Base-by-base conservation (phyloP, 208 protist species). In the Naegleria fowleri region DNA sequence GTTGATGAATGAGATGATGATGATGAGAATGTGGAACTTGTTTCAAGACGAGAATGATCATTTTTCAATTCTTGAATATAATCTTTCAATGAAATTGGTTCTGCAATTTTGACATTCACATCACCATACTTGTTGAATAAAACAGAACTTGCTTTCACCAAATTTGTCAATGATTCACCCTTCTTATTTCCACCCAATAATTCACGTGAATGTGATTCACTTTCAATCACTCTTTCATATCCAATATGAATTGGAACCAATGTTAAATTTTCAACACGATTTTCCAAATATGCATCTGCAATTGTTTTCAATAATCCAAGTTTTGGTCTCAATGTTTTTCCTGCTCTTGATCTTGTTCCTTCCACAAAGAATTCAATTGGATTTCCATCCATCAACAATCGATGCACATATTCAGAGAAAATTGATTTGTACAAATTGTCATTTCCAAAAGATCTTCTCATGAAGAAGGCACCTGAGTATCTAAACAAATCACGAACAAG, bases 381-480 rank as follows among this genome's bases (percentile, higher is more conserved):
- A 51, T 93, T 93, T 15, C 92, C 90, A 39, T 92, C 91, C 55
- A 92, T 92, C 51, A 96, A 94, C 16, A 98, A 92, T 76, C 96
- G 95, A 38, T 93, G 93, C 19, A 97, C 92, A 90, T 97, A 98
- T 91, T 97, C 95, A 90, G 91, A 93, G 91, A 97, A 97, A 38
- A 97, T 93, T 22, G 92, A 90, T 41, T 93, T 92, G 91, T 98
- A 97, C 29, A 98, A 92, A 2, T 90, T 91, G 92, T 97, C 96
- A 76, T 93, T 93, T 51, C 94, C 93, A 91, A 98, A 97, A 48
- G 93, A 93, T 75, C 96, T 93, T 58, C 95, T 95, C 93, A 98
- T 97, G 88, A 98, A 98, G 90, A 98, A 97, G n/a, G 96, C 96
- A 19, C 96, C 96, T 90, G 94, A 96, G n/a, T 95, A 95, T 48